Base-by-base conservation (phyloP, 306 rosid genomes). In the Quercus dentata region DNA sequence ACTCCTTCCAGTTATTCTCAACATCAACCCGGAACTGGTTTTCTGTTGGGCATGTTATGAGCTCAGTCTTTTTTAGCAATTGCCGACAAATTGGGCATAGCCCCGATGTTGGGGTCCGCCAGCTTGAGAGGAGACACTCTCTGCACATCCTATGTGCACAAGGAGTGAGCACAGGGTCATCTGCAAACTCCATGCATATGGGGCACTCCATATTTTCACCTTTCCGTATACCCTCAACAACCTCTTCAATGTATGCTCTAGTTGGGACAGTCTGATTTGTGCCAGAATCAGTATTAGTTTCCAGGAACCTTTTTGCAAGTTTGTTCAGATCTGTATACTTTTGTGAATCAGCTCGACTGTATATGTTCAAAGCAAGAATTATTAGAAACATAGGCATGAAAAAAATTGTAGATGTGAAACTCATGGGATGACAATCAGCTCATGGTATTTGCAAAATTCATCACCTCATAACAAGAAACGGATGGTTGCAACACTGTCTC, bases 401-500 rank as follows among this genome's bases (percentile, higher is more conserved):
- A 77, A 12, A 74, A 69, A 62, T 51, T 18, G 52, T 41, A 57
- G 17, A 59, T 38, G 23, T 18, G 49, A 2, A 76, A 74, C 69
- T 13, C 54, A 21, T 69, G 31, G 41, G 41, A 58, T 3, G 62
- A 68, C 27, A 61, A 77, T 21, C n/a, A 38, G 61, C 33, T 86
- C 14, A 35, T 56, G 31, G 41, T 68, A 74, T n/a, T 21, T 65
- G 35, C 57, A 27, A 77, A 64, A 73, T 76, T 13, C 33, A 30
- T 38, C 83, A 92, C 98, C 98, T 81, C 89, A 91, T 85, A 68
- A 92, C 93, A 76, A 94, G 88, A 81, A 84, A 90, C 1, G 97
- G 98, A 81, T 94, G 97, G 87, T 90, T 92, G 82, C 97, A 94
- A 79, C 97, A 92, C 81, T 92, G 97, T 79, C 98, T 90, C 83